Base-by-base conservation (phyloP, 768 basidiomycete genomes). In the Boletus tylopilopsis region DNA sequence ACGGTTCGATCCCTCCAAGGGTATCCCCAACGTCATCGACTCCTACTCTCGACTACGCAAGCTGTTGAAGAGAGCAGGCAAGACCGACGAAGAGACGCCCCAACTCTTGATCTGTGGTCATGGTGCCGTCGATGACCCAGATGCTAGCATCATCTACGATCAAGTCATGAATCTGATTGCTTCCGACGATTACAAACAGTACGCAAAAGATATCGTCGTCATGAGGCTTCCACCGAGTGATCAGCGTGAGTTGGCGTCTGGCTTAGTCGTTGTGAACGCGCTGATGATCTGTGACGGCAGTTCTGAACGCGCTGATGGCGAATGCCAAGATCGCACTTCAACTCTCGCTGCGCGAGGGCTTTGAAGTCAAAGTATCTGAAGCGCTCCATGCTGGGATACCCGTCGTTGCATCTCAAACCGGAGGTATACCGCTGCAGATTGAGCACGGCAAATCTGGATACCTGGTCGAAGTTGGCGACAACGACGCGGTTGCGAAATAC, bases 321-420 rank as follows among this genome's bases (percentile, higher is more conserved):
- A 94, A 94, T 57, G 79, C 90, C 38, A 85, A 89, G 73, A 85
- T 94, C 50, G 93, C 90, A 5, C 79, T 92, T 42, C 94, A 97
- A 68, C 82, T 97, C 38, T 93, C 90, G 44, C 86, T 88, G 38
- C 86, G 93, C 49, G 94, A 97, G 72, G 94, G 94, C 24, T 97
- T 96, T 71, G 94, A 97, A 64, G 91, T 97, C 71, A 97, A 97
- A 69, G 93, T 94, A 42, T 93, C 91, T 40, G 91, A 95, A 71
- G 91, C 90, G n/a, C 76, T 97, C 45, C 90, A 94, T 68, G 83
- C 90, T 25, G 88, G 88, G 52, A 87, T 88, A 55, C 93, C 93
- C 27, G 77, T 94, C 61, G 79, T 97, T 60, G 90, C 90, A 8
- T 84, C 77, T 44, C 76, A 76, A 49, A 94, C 94, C 5, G 94